Evolutionary conservation across 2,329 filamentous ascomycete genomes (phyloP).

Genomic region (Rhynchosporium agropyri): DNA sequence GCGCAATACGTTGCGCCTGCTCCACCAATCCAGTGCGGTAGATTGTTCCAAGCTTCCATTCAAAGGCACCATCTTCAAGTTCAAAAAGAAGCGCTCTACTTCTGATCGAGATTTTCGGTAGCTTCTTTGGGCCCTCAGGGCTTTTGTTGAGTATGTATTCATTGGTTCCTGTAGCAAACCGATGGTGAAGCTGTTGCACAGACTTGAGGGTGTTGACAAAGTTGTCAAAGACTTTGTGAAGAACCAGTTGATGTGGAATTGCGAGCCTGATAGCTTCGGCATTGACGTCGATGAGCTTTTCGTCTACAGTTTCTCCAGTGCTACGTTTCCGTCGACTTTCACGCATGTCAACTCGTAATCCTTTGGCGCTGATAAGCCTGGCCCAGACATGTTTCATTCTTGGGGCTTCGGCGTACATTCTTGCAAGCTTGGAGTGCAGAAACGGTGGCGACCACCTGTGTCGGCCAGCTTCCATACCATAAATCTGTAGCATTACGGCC

Average conservation of each 20-base stretch:
- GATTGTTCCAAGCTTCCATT: conserved; percentile 95
- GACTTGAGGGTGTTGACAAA: conserved; percentile 86
- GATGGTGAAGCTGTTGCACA: conserved; percentile 86
- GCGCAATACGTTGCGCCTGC: conserved; percentile 84
- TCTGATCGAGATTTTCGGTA: conserved; percentile 83
- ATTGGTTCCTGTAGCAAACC: conserved; percentile 83
- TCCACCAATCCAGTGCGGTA: conserved; percentile 88
- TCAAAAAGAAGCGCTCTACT: conserved; percentile 85
- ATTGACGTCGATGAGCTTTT: conserved; percentile 81
- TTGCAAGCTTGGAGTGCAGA: conserved; percentile 72
- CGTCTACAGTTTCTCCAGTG: conserved; percentile 61
- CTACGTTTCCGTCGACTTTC: conserved; percentile 71
- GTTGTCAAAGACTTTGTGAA: conserved; percentile 93
- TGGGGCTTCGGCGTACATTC: conserved; percentile 87
- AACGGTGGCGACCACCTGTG: conserved; percentile 90
- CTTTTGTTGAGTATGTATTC: conserved; percentile 86
- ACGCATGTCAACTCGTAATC: conserved; percentile 77
- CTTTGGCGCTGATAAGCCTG: conserved; percentile 80
- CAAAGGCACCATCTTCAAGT: conserved; percentile 92
- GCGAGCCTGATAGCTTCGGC: conserved; percentile 85
- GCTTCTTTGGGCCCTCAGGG: conserved; percentile 80
- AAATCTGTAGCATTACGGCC: conserved; percentile 87
- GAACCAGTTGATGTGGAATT: conserved; percentile 86
- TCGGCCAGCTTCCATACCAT: conserved; percentile 77
- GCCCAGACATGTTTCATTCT: conserved; percentile 85